Conservation (phyloP, 495 filamentous ascomycete species). For the Penicillium ochrochloron region DNA sequence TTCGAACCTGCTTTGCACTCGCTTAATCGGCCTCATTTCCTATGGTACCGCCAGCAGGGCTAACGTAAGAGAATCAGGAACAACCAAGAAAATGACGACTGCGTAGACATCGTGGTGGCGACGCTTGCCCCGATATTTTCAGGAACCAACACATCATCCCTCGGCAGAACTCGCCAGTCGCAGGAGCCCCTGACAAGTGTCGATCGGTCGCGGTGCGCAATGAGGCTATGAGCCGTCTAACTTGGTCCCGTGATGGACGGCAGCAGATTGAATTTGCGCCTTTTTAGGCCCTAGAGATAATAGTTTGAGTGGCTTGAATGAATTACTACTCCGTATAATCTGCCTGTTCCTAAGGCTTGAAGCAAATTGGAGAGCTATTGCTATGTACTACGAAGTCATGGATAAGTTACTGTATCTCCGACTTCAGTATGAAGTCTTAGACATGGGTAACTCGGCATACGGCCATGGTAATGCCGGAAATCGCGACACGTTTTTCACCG, state of each 20-base stretch:
- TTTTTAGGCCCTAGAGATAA: background rate
- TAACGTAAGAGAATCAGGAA: conserved; percentile 11
- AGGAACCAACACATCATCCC: conserved; percentile 25
- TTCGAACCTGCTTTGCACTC: background rate
- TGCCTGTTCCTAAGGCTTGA: background rate
- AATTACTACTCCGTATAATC: too few species aligned
- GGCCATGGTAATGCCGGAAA: conserved; percentile 4
- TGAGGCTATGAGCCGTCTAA: conserved; percentile 7
- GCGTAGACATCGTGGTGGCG: conserved; percentile 2
- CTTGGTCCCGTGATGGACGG: background rate
- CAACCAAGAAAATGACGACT: conserved; percentile 2
- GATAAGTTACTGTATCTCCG: background rate
- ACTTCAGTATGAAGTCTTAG: background rate
- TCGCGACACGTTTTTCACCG: conserved; percentile 6
- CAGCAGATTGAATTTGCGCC: background rate
- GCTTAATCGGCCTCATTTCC: background rate
- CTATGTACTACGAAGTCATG: background rate
- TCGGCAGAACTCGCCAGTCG: conserved; percentile 29
- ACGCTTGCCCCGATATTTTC: conserved; percentile 7
- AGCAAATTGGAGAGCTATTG: background rate
- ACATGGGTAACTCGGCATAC: conserved; percentile 4
- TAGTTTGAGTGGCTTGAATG: background rate
- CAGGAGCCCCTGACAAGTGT: conserved; percentile 27
- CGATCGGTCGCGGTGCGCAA: conserved; percentile 25
- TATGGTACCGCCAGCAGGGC: background rate